phyloP scores from a whole-genome alignment of 805 yeast species.

The Ogataea chonburiensis region DNA sequence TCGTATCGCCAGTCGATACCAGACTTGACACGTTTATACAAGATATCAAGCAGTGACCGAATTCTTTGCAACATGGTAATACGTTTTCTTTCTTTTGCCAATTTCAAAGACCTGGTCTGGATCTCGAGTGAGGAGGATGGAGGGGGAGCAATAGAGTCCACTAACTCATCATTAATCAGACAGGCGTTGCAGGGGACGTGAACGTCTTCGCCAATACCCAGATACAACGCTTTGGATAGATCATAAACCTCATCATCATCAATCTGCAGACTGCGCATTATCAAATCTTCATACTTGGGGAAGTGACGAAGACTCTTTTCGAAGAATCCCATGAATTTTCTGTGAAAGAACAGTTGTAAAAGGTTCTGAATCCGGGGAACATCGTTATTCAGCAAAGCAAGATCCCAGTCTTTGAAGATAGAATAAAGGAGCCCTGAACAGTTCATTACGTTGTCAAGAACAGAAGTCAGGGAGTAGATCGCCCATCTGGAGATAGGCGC shows the following conservation, averaged over 20 bases:
- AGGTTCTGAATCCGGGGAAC: constrained; percentile 62
- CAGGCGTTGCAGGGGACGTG: constrained; percentile 54
- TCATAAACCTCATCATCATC: constrained; percentile 56
- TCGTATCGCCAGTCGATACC: constrained; percentile 57
- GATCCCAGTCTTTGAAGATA: constrained; percentile 41
- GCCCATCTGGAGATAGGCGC: constrained; percentile 69
- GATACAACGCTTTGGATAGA: constrained; percentile 52
- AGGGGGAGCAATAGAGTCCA: constrained; percentile 58
- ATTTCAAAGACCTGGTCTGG: constrained; percentile 56
- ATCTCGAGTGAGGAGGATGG: constrained; percentile 53
- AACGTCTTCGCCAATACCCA: constrained; percentile 39
- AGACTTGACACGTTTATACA: constrained; percentile 28
- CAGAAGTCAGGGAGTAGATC: constrained; percentile 61
- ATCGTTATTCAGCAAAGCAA: constrained; percentile 49
- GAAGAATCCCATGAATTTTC: constrained; percentile 56
- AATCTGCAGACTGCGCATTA: constrained; percentile 54
- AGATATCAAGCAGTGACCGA: constrained; percentile 39
- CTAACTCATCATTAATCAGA: constrained; percentile 42
- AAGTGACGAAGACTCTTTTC: constrained; percentile 57
- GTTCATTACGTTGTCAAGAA: constrained; percentile 64
- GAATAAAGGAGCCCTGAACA: constrained; percentile 52
- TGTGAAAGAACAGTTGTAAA: constrained; percentile 53
- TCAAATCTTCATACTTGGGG: constrained; percentile 43
- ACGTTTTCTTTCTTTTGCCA: constrained; percentile 65
- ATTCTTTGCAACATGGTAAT: constrained; percentile 40